Evolutionary conservation across 345 rosid species (phyloP), one percentile per base, ranked within the genome.

Genomic region (Citrus sp.): DNA sequence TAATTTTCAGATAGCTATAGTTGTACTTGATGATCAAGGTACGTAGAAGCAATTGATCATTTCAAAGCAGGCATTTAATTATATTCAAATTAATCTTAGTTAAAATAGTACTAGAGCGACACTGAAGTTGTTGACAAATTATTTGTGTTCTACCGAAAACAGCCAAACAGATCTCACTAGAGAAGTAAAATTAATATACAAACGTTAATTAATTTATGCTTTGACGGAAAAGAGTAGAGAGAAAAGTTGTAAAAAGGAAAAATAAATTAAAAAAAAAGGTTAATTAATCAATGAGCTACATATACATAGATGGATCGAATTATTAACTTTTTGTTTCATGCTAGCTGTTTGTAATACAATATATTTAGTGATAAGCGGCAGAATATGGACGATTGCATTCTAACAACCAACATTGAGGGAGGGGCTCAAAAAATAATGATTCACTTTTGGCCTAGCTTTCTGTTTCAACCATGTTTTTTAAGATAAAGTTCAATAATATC

Each of bases 391-490:
- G 80, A 65, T 21, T 68, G 67, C 55, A 42, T 60, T 38, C 58
- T 40, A 71, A 40, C 80, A 55, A 38, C 77, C 79, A 75, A 54
- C 72, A 9, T 35, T 28, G 22, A 35, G 4, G 3, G 59, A 64
- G 65, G 70, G 56, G 37, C 62, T n/a, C 49, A 42, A 62, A 14
- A 14, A 71, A 16, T 67, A 35, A 69, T 80, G 56, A 34, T 49
- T 70, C 28, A 64, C 8, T 70, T 70, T 64, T 42, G 76, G 73
- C 67, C 27, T 65, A 66, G 25, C 25, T 35, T 76, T 64, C 6
- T 76, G 28, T 62, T 70, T 59, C 67, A 67, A 42, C 32, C 67
- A 59, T 59, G 56, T 72, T 54, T 80, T 46, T 58, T 9, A 24
- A 3, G 74, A 73, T 60, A 42, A 42, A 79, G 60, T 51, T 79